Evolutionary conservation across 805 yeast species (phyloP).

Genomic region (Kuraishia floccosa): DNA sequence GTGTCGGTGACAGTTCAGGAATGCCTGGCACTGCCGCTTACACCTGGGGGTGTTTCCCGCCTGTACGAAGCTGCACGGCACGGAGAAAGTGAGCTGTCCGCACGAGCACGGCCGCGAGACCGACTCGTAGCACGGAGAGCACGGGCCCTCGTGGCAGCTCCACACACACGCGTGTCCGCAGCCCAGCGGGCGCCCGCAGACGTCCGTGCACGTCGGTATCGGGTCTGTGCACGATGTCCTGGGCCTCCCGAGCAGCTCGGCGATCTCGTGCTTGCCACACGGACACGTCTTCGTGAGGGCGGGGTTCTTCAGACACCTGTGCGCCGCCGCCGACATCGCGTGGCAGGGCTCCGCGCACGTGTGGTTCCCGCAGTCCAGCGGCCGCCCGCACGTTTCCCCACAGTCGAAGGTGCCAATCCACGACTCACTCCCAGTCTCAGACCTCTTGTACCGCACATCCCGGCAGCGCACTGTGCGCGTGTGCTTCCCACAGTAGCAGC

Average conservation of each 20-base stretch:
- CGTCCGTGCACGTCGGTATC: constrained; percentile 59
- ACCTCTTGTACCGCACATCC: constrained; percentile 25
- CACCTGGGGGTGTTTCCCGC: constrained; percentile 49
- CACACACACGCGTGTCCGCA: constrained; percentile 71
- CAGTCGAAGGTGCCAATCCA: constrained; percentile 49
- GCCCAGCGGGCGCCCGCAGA: constrained; percentile 48
- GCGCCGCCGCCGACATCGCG: constrained; percentile 21
- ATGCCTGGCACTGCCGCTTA: constrained; percentile 58
- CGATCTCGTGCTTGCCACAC: constrained; percentile 59
- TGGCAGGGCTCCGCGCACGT: constrained; percentile 41
- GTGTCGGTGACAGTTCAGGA: constrained; percentile 74
- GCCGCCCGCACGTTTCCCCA: constrained; percentile 26
- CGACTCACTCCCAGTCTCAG: constrained; percentile 7
- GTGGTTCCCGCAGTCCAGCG: constrained; percentile 58
- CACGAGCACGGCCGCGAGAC: constrained; percentile 53
- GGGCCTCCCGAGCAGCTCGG: constrained; percentile 19
- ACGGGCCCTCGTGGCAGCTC: constrained; percentile 67
- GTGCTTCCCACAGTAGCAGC: constrained; percentile 71
- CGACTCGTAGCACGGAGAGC: constrained; percentile 53
- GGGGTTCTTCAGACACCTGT: constrained; percentile 57
- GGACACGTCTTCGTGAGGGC: constrained; percentile 51
- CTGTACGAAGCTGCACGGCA: constrained; percentile 52
- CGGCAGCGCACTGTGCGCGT: constrained; percentile 29
- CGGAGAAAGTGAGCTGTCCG: constrained; percentile 38
- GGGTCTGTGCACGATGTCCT: constrained; percentile 65